Percentiles rank a stretch among this genome's conserved stretches.
phyloP scores from a whole-genome alignment of 129 eudicot species.

The Cynara cardunculus region DNA sequence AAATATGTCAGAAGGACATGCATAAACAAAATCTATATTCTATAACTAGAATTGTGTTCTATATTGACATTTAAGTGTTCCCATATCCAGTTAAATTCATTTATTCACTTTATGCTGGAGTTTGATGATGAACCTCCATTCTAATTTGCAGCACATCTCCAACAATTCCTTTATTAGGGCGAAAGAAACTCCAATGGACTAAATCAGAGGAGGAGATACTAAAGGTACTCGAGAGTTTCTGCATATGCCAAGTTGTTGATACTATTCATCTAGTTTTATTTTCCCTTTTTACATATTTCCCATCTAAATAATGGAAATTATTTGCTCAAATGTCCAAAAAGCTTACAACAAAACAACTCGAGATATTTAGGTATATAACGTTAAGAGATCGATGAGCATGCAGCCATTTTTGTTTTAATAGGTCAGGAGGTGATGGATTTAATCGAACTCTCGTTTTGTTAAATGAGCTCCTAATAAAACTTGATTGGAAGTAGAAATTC shows the following conservation, averaged over 20 bases:
- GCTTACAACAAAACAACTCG: background rate
- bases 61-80: background rate
- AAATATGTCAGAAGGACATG: background rate
- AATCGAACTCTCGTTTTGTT: background rate
- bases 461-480: background rate
- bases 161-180: constrained; percentile 35
- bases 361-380: background rate
- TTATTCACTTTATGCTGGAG: background rate
- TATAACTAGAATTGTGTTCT: background rate
- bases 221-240: constrained; percentile 38
- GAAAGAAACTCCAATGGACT: constrained; percentile 58
- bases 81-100: background rate
- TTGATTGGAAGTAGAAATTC: no score
- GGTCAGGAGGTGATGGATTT: background rate
- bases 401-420: background rate
- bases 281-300: background rate
- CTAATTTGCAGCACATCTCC: constrained; percentile 47
- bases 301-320: background rate
- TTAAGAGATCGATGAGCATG: background rate
- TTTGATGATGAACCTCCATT: background rate
- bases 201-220: constrained; percentile 57
- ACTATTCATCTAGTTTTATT: background rate
- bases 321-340: background rate
- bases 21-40: background rate
- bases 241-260: background rate